Percentiles rank a stretch among this genome's conserved stretches.
phyloP scores from a whole-genome alignment of 2,329 filamentous ascomycete genomes.

The Aspergillus ochraceoroseus region DNA sequence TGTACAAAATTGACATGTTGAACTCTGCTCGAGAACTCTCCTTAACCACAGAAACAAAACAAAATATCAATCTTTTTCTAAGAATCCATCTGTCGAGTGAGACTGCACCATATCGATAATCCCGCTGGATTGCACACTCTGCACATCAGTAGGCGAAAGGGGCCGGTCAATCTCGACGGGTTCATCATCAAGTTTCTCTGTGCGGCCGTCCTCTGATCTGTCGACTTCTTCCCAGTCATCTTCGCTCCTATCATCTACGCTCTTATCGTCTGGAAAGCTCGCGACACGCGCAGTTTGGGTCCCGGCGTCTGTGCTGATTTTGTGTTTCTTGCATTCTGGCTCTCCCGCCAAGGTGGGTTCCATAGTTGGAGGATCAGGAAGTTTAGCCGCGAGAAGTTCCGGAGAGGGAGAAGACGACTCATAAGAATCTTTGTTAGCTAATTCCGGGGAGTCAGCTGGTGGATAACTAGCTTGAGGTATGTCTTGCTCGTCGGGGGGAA shows the following conservation, averaged over 20 bases:
- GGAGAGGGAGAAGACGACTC: constrained; percentile 16
- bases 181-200: constrained; percentile 32
- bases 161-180: constrained; percentile 32
- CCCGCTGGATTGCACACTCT: constrained; percentile 35
- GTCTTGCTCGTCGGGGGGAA: constrained; percentile 44
- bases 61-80: constrained; percentile 22
- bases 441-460: constrained; percentile 11
- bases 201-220: constrained; percentile 23
- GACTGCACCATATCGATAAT: constrained; percentile 27
- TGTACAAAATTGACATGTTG: too few relatives aligned
- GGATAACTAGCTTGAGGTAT: constrained; percentile 12
- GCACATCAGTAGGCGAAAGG: constrained; percentile 31
- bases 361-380: constrained; percentile 48
- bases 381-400: constrained; percentile 38
- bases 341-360: constrained; percentile 45
- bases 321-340: constrained; percentile 48
- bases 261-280: constrained; percentile 26
- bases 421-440: constrained; percentile 27
- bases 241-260: constrained; percentile 33
- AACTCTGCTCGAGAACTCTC: too few relatives aligned
- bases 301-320: constrained; percentile 26
- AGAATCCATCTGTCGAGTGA: constrained; percentile 20
- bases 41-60: too few relatives aligned
- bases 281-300: constrained; percentile 6
- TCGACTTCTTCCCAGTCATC: constrained; percentile 42